Percentiles rank a stretch among this genome's conserved stretches.
Evolutionary conservation across 768 basidiomycete genomes (phyloP).

Genomic region (Suillus placidus): DNA sequence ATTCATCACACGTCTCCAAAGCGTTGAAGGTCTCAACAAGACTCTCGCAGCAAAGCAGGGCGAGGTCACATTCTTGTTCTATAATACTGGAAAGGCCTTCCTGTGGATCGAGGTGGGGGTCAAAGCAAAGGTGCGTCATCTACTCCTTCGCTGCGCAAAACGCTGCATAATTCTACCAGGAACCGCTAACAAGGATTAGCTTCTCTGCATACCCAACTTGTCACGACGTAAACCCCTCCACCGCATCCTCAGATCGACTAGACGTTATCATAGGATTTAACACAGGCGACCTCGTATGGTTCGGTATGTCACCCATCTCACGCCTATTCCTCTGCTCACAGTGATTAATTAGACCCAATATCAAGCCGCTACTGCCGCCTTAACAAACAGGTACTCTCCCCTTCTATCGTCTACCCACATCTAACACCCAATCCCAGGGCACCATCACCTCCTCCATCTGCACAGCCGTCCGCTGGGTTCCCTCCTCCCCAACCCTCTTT

Average conservation of each 20-base stretch:
- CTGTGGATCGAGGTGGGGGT: conserved; percentile 87
- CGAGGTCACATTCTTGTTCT: conserved; percentile 86
- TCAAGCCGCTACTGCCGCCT: conserved; percentile 80
- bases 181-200: conserved; percentile 81
- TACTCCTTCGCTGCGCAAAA: conserved; percentile 2
- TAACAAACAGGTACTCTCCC: conserved; percentile 71
- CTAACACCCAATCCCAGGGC: conserved; percentile 48
- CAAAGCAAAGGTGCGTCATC: conserved; percentile 69
- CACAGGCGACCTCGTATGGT: conserved; percentile 96
- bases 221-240: conserved; percentile 82
- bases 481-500: conserved; percentile 77
- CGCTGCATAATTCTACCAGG: conserved; percentile 48
- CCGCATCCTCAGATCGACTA: conserved; percentile 75
- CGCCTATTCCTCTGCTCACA: conserved; percentile 12
- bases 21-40: conserved; percentile 73
- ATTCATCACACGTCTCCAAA: conserved; percentile 87
- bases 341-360: conserved; percentile 64
- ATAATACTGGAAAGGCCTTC: conserved; percentile 82
- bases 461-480: conserved; percentile 91
- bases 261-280: conserved; percentile 92
- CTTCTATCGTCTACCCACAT: conserved; percentile 8
- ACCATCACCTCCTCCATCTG: conserved; percentile 80
- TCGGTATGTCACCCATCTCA: conserved; percentile 57
- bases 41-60: conserved; percentile 76
- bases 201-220: conserved; percentile 91